Base-by-base conservation (phyloP, 1,284 basidiomycete genomes). In the Apiotrichum laibachii region DNA sequence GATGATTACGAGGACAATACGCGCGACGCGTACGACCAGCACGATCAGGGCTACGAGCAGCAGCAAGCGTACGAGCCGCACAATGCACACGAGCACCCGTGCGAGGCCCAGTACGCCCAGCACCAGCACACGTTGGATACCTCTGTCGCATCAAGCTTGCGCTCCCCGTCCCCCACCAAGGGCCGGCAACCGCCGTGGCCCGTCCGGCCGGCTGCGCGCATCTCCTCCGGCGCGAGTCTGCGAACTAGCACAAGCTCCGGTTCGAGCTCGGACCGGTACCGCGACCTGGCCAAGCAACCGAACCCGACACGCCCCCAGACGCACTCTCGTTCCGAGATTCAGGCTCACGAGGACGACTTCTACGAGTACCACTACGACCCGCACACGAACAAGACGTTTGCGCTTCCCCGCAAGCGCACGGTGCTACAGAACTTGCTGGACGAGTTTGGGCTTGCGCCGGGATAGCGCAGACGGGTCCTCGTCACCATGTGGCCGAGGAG, bases 361-460 rank as follows among this genome's bases (percentile, higher is more conserved):
- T 10, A 37, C 39, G 18, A 5, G 39, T 31, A 21, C 11, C 47
- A 5, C 19, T 18, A 16, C 15, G 26, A 31, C 26, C 26, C 26
- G 4, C 26, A 31, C 4, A 31, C 46, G 10, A 15, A n/a, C 33
- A 34, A 21, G 12, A 26, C 37, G 50, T 12, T 7, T 26, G 6
- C 21, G 18, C 26, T 34, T 16, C 19, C 55, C 44, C 26, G 56
- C 9, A 64, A 8, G 5, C 46, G 58, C 26, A 72, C 71, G 1
- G 68, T 73, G 15, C 51, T 73, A 16, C 62, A 71, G 53, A 43
- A 57, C 3, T 67, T 71, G 61, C 45, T 71, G 46, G 71, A 73
- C 37, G 71, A 71, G 54, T 73, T 73, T 56, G 71, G 71, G 0
- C 54, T 72, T 1, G 56, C 58, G 16, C 60, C 58, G 26, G 26